phyloP scores from a whole-genome alignment of 352 stramenopile species.

The Phytophthora constricta region DNA sequence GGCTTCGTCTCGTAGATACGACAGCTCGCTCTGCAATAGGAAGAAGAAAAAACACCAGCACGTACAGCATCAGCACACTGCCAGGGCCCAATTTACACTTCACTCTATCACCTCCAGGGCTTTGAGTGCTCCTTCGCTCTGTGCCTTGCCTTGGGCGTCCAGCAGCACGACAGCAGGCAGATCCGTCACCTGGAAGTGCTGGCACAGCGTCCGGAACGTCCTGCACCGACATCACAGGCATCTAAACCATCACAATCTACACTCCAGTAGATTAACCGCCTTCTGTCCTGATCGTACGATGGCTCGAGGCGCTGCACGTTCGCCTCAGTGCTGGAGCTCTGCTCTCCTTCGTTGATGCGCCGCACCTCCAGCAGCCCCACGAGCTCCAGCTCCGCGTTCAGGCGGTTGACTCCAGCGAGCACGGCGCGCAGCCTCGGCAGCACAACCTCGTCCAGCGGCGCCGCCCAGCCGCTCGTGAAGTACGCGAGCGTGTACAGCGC shows the following conservation, averaged over 20 bases:
- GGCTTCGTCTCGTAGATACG: conserved; percentile 11
- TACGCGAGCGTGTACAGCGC: conserved; percentile 52
- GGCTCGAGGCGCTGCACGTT: conserved; percentile 32
- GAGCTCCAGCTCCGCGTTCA: conserved; percentile 8
- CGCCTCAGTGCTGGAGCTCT: not conserved
- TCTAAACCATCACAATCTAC: not conserved
- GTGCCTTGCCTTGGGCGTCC: conserved; percentile 27
- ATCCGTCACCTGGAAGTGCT: conserved; percentile 45
- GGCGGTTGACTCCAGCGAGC: conserved; percentile 16
- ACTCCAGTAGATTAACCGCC: not conserved
- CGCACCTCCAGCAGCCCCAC: conserved; percentile 39
- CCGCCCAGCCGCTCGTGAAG: conserved; percentile 56
- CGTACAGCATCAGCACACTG: too few relatives aligned
- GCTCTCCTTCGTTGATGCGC: not conserved
- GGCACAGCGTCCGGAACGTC: conserved; percentile 49
- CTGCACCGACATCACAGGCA: conserved; percentile 15
- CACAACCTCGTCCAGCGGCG: conserved; percentile 39
- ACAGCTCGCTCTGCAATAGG: conserved; percentile 24
- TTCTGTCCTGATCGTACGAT: conserved; percentile 16
- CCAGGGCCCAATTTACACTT: too few relatives aligned
- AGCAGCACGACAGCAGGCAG: conserved; percentile 46
- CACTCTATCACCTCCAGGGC: conserved; percentile 19
- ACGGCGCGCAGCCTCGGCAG: conserved; percentile 26
- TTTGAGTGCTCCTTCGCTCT: conserved; percentile 17
- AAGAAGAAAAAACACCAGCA: too few relatives aligned